Percentiles rank a stretch among this genome's conserved stretches.
Evolutionary conservation across 2,329 filamentous ascomycete species (phyloP).

Genomic region (Neobulgaria alba): DNA sequence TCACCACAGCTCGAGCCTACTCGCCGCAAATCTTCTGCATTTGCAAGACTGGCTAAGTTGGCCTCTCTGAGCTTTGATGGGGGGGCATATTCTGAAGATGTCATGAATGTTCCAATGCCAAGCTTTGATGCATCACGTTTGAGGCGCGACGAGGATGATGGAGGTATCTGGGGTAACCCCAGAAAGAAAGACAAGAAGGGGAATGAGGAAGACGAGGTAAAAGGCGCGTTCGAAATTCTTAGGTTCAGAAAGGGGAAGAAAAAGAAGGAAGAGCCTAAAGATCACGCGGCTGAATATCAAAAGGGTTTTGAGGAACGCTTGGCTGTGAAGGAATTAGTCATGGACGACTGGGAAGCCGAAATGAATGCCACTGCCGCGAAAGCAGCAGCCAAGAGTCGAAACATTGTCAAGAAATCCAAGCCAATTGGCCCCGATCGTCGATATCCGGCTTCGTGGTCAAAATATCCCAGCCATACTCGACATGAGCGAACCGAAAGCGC

Average conservation of each 20-base stretch:
- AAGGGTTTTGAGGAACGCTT: conserved; percentile 12
- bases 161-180: conserved; percentile 2
- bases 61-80: conserved; percentile 19
- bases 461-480: conserved; percentile 22
- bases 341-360: conserved; percentile 21
- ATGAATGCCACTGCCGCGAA: conserved; percentile 17
- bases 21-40: neutral
- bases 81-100: conserved; percentile 9
- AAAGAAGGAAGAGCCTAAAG: conserved; percentile 6
- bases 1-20: conserved; percentile 11
- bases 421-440: conserved; percentile 13
- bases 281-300: conserved; percentile 14
- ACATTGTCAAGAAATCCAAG: conserved; percentile 16
- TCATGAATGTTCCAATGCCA: conserved; percentile 14
- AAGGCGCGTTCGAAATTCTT: conserved; percentile 8
- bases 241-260: conserved; percentile 10
- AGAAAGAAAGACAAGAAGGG: conserved; percentile 1
- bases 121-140: conserved; percentile 5
- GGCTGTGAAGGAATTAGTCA: conserved; percentile 16
- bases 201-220: conserved; percentile 2
- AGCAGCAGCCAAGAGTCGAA: conserved; percentile 19
- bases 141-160: neutral
- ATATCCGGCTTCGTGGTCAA: conserved; percentile 24
- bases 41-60: conserved; percentile 11
- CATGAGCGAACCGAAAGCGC: conserved; percentile 17